Evolutionary conservation across 805 yeast species (phyloP).

Genomic region (Saturnispora saitoi): DNA sequence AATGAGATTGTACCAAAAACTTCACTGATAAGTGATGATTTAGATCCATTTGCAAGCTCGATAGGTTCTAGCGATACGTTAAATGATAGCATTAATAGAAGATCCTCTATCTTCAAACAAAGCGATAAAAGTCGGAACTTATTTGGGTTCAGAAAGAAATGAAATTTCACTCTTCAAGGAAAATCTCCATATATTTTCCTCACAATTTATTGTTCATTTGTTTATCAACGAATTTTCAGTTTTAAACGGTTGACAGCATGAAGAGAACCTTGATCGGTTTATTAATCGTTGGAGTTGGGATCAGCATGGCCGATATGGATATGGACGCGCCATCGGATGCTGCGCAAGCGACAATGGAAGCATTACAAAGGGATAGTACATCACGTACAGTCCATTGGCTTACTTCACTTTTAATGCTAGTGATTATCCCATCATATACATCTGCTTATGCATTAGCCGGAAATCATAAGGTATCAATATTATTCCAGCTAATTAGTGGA

Average conservation of each 20-base stretch:
- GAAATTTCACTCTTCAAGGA: too few relatives aligned
- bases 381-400: slow-evolving; percentile 63
- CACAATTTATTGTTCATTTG: too few relatives aligned
- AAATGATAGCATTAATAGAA: not conserved
- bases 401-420: slow-evolving; percentile 35
- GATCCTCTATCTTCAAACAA: not conserved
- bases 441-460: slow-evolving; percentile 49
- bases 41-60: not conserved
- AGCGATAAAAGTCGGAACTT: not conserved
- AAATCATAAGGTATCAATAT: slow-evolving; percentile 34
- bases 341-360: slow-evolving; percentile 11
- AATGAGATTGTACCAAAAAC: not conserved
- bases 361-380: slow-evolving; percentile 17
- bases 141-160: not conserved
- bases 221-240: too few relatives aligned
- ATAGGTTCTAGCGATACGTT: not conserved
- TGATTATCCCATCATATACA: slow-evolving; percentile 50
- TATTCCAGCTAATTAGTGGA: slow-evolving; percentile 39
- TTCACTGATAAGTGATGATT: not conserved
- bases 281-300: not conserved
- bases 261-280: not conserved
- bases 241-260: not conserved
- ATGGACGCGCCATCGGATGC: slow-evolving; percentile 18
- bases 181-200: too few relatives aligned
- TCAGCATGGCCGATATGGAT: slow-evolving; percentile 11